A percentile compares a stretch with the other conserved stretches of the same genome.
Evolutionary conservation across 176 grass and related monocot genomes (phyloP).

Genomic region (Aegilops speltoides): DNA sequence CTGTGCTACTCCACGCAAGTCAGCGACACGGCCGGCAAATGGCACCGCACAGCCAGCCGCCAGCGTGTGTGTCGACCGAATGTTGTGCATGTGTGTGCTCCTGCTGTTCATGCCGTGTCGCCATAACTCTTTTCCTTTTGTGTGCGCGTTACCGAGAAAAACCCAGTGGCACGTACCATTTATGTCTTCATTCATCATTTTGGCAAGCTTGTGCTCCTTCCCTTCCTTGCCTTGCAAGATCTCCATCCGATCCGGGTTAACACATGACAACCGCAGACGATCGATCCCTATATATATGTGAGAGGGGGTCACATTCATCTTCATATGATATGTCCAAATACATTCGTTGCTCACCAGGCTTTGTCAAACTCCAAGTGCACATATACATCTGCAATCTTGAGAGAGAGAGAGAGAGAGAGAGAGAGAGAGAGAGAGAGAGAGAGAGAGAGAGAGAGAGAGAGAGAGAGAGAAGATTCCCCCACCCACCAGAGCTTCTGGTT

Average conservation of each 20-base stretch:
- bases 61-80: too few relatives aligned
- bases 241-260: not conserved
- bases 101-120: not conserved
- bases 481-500: not conserved
- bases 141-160: not conserved
- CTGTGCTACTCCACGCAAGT: not conserved
- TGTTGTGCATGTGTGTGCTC: too few relatives aligned
- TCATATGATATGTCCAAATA: not conserved
- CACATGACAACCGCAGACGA: not conserved
- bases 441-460: too few relatives aligned
- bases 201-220: not conserved
- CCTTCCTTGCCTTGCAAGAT: constrained; percentile 11
- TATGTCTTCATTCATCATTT: not conserved
- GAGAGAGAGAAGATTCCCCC: too few relatives aligned
- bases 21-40: not conserved
- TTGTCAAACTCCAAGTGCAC: not conserved
- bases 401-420: not conserved
- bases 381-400: not conserved
- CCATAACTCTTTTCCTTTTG: not conserved
- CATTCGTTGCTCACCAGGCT: not conserved
- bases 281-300: not conserved
- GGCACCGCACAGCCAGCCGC: too few relatives aligned
- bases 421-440: too few relatives aligned
- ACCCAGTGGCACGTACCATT: not conserved
- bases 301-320: not conserved